Conservation (phyloP, 192 early-diverging fungal species). For the Coemansia sp. region DNA sequence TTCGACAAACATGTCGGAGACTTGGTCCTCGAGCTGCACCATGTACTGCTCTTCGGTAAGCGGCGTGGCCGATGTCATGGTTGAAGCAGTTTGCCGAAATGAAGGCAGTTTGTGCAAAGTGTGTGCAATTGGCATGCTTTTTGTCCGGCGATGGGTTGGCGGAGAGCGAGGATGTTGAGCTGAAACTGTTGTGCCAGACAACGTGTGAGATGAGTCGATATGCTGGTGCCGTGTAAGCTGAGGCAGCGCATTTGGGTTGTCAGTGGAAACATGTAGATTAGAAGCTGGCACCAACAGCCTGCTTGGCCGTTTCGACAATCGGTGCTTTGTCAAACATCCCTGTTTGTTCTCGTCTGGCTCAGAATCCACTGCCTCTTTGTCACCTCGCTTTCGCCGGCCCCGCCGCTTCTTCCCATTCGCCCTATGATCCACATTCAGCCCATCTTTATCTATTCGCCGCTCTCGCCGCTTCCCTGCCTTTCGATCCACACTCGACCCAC, state of each 20-base stretch:
- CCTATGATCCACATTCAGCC: too few relatives aligned
- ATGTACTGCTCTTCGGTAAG: slow-evolving; percentile 15
- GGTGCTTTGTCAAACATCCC: neutral
- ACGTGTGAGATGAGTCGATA: neutral
- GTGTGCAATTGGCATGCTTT: neutral
- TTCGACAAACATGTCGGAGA: slow-evolving; percentile 42
- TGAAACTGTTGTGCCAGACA: neutral
- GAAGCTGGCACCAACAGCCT: neutral
- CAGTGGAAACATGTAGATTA: neutral
- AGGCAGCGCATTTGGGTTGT: neutral
- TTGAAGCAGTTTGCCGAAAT: neutral
- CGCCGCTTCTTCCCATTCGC: too few relatives aligned
- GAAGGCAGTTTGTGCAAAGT: neutral
- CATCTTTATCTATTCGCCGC: too few relatives aligned
- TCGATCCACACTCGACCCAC: too few relatives aligned
- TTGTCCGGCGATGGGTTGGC: slow-evolving; percentile 1
- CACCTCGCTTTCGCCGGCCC: too few relatives aligned
- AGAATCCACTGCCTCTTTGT: neutral
- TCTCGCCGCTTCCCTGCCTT: too few relatives aligned
- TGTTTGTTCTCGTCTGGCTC: neutral
- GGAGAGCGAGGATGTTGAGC: neutral
- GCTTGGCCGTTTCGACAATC: neutral
- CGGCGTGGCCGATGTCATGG: neutral
- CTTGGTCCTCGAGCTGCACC: slow-evolving; percentile 28
- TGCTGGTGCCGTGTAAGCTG: neutral